phyloP scores from a whole-genome alignment of 169 alveolate species.

The Plasmodium gaboni region DNA sequence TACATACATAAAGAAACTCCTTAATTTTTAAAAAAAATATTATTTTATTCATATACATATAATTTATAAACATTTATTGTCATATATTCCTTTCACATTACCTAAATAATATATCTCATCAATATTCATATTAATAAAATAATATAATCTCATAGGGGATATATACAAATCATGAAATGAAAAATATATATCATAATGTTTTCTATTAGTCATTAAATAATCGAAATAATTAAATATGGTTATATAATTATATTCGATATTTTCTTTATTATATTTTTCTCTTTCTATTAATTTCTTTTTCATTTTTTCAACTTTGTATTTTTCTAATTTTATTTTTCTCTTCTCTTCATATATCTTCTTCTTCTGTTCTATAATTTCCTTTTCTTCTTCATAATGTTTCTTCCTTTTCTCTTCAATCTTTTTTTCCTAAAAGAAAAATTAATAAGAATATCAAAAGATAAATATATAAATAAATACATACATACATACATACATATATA shows the following conservation, averaged over 20 bases:
- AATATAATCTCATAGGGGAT: conserved; percentile 76
- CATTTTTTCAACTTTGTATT: conserved; percentile 53
- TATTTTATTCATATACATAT: background rate
- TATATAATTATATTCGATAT: conserved; percentile 71
- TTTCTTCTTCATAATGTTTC: conserved; percentile 57
- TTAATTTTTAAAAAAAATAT: background rate
- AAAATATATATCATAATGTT: conserved; percentile 43
- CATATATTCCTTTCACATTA: background rate
- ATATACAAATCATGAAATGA: conserved; percentile 71
- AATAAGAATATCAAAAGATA: background rate
- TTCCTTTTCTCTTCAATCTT: conserved; percentile 63
- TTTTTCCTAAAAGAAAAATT: conserved; percentile 27
- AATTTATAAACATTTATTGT: background rate
- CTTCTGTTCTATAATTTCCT: conserved; percentile 43
- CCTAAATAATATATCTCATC: conserved; percentile 74
- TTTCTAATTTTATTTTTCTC: conserved; percentile 61
- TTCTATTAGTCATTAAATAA: conserved; percentile 57
- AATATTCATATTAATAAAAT: conserved; percentile 48
- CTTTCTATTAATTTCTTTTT: conserved; percentile 75
- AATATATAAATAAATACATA: background rate
- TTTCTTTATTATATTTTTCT: conserved; percentile 50
- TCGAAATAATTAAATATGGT: conserved; percentile 47
- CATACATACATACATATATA: background rate
- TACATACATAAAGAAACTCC: background rate
- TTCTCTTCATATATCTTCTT: conserved; percentile 76